A percentile compares a stretch with the other conserved stretches of the same genome.
Conservation (phyloP, 257 asterid species). For the Leptodermis oblonga region DNA sequence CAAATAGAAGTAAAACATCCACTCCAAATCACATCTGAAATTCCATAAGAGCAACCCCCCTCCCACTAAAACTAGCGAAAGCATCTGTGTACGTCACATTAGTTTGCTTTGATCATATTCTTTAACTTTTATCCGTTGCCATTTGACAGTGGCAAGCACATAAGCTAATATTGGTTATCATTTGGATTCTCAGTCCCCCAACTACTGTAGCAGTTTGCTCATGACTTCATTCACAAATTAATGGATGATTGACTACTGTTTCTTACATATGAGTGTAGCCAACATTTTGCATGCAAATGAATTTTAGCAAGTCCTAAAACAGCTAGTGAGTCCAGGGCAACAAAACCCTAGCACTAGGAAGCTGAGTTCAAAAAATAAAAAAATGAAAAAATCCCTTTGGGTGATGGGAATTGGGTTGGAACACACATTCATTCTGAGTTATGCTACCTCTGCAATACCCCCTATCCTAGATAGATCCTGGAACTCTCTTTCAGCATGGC, state of each 20-base stretch:
- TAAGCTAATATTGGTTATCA: neutral
- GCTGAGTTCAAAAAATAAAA: too few relatives aligned
- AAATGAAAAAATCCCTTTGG: neutral
- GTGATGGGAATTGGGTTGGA: neutral
- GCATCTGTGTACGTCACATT: neutral
- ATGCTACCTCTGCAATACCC: neutral
- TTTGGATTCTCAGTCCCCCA: neutral
- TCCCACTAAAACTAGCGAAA: neutral
- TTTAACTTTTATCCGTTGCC: neutral
- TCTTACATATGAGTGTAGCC: neutral
- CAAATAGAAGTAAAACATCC: neutral
- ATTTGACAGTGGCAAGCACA: neutral
- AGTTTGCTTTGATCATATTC: neutral
- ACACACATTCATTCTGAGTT: neutral
- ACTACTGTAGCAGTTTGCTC: neutral
- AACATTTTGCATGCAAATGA: neutral
- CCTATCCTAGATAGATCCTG: conserved; percentile 1
- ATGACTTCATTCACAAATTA: neutral
- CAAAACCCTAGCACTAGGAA: too few relatives aligned
- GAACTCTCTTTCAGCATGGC: neutral
- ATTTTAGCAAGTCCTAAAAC: neutral
- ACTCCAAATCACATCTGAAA: neutral
- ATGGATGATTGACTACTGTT: neutral
- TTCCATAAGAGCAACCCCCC: neutral
- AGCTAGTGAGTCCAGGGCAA: neutral